phyloP scores from a whole-genome alignment of 208 protist species.

The Trypanosoma theileri region DNA sequence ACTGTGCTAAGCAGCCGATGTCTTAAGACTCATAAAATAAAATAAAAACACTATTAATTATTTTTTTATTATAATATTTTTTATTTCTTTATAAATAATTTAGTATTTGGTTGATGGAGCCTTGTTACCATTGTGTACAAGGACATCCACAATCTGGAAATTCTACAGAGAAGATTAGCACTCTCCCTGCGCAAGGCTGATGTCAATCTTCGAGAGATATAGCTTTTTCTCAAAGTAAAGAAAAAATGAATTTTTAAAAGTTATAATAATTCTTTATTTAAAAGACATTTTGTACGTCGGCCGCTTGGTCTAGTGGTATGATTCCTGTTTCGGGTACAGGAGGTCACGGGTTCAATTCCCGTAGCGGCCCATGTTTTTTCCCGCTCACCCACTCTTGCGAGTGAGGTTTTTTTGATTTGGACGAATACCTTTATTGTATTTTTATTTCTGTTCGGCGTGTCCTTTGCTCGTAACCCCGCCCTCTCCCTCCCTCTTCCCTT shows the following conservation, averaged over 20 bases:
- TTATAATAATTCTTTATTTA: conserved; percentile 3
- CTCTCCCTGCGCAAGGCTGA: conserved; percentile 75
- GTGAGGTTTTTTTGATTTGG: neutral
- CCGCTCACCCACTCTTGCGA: neutral
- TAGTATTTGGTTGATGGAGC: conserved; percentile 23
- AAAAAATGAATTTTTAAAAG: conserved; percentile 17
- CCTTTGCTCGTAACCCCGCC: neutral
- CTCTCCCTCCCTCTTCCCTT: conserved; percentile 7
- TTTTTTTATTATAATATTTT: conserved; percentile 13
- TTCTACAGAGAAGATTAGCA: conserved; percentile 81
- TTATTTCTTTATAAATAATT: neutral
- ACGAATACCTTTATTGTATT: neutral
- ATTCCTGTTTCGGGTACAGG: conserved; percentile 32
- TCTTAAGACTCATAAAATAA: neutral
- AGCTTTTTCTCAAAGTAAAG: conserved; percentile 28
- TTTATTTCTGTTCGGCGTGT: neutral
- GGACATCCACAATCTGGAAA: conserved; percentile 78
- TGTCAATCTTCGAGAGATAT: conserved; percentile 78
- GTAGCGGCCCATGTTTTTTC: conserved; percentile 22
- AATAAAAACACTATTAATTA: conserved; percentile 5
- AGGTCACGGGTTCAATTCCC: conserved; percentile 34
- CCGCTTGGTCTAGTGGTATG: conserved; percentile 33
- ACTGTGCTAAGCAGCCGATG: conserved; percentile 93
- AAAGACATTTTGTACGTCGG: neutral
- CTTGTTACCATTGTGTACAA: conserved; percentile 16